Evolutionary conservation across 2,329 filamentous ascomycete species (phyloP).

Genomic region (Trichophyton mentagrophytes): DNA sequence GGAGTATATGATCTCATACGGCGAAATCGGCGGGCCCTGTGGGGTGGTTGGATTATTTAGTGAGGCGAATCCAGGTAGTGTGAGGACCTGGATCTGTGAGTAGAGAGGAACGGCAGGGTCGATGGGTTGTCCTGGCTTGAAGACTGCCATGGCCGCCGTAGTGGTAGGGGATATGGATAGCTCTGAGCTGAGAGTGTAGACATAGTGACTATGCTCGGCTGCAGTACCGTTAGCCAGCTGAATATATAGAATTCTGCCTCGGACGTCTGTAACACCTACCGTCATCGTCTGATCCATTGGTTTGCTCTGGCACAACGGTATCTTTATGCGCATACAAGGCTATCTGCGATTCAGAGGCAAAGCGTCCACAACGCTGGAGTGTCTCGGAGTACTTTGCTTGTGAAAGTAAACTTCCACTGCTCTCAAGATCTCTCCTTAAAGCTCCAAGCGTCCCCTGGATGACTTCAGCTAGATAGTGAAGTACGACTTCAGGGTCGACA

Average conservation of each 20-base stretch:
- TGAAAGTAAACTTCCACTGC: constrained; percentile 70
- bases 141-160: constrained; percentile 73
- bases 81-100: constrained; percentile 84
- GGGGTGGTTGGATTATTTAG: constrained; percentile 54
- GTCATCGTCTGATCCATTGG: constrained; percentile 26
- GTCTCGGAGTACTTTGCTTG: constrained; percentile 61
- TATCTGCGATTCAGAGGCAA: constrained; percentile 75
- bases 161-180: constrained; percentile 59
- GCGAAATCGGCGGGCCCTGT: constrained; percentile 61
- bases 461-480: constrained; percentile 59
- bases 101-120: constrained; percentile 70
- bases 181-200: constrained; percentile 70
- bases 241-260: neutral
- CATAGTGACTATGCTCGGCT: constrained; percentile 40
- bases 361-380: constrained; percentile 72
- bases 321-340: constrained; percentile 73
- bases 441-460: constrained; percentile 64
- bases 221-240: neutral
- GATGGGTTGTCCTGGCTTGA: constrained; percentile 81
- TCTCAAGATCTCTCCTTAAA: constrained; percentile 63
- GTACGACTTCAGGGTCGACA: constrained; percentile 54
- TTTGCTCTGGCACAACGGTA: constrained; percentile 41
- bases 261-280: constrained; percentile 22
- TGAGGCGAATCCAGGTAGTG: constrained; percentile 69
- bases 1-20: constrained; percentile 85